A percentile compares a stretch with the other conserved stretches of the same genome.
Conservation (phyloP, 495 filamentous ascomycete genomes). For the Xanthoparmelia taractica region DNA sequence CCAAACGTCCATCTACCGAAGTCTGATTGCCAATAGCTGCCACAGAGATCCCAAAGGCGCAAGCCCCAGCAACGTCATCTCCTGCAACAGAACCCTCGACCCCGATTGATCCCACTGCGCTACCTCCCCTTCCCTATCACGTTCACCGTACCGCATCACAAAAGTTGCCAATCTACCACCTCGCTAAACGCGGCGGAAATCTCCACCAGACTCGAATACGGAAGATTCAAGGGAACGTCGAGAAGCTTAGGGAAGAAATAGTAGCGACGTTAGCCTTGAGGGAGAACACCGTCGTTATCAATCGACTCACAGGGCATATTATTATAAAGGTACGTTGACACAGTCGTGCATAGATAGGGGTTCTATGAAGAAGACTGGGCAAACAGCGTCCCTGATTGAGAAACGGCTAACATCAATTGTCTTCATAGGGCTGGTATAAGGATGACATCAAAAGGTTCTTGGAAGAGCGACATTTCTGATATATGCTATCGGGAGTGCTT, state of each 20-base stretch:
- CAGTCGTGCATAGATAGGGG: not conserved
- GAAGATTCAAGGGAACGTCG: conserved; percentile 66
- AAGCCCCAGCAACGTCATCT: not conserved
- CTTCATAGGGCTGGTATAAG: conserved; percentile 44
- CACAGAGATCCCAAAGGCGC: not conserved
- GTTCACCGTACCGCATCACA: conserved; percentile 63
- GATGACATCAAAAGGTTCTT: conserved; percentile 43
- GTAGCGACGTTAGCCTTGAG: conserved; percentile 41
- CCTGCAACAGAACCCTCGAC: not conserved
- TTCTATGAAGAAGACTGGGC: conserved; percentile 4
- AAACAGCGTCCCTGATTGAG: not conserved
- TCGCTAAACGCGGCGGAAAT: conserved; percentile 68
- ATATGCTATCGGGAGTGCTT: not conserved
- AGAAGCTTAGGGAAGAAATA: conserved; percentile 47
- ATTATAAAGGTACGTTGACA: conserved; percentile 49
- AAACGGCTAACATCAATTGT: conserved; percentile 1
- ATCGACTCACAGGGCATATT: conserved; percentile 55
- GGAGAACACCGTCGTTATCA: conserved; percentile 42
- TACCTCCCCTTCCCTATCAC: conserved; percentile 55
- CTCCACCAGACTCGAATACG: conserved; percentile 65
- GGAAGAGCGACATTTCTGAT: conserved; percentile 42
- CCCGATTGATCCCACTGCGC: conserved; percentile 19
- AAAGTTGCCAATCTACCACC: conserved; percentile 72
- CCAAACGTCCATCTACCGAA: not conserved
- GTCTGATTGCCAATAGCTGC: not conserved